phyloP scores from a whole-genome alignment of 352 stramenopile genomes.

The Detonula confervacea region DNA sequence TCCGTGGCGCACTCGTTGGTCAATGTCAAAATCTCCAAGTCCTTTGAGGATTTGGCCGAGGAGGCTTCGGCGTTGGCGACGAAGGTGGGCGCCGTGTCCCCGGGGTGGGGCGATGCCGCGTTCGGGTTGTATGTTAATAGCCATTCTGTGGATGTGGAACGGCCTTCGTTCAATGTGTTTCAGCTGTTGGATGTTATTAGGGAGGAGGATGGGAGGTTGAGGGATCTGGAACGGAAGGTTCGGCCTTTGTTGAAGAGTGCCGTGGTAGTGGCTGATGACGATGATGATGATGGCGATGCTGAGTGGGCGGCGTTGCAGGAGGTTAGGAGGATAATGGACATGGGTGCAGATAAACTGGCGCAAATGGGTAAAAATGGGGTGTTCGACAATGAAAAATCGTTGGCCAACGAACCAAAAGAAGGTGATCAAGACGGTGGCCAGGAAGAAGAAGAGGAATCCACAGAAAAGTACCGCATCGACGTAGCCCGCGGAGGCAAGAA shows the following conservation, averaged over 20 bases:
- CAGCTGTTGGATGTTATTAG: slow-evolving; percentile 75
- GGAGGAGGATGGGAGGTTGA: slow-evolving; percentile 69
- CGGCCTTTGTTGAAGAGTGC: slow-evolving; percentile 37
- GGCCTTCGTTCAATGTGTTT: slow-evolving; percentile 85
- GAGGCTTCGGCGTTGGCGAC: slow-evolving; percentile 28
- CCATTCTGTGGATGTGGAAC: slow-evolving; percentile 60
- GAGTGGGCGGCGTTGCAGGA: slow-evolving; percentile 39
- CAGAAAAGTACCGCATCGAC: slow-evolving; percentile 72
- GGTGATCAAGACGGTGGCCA: slow-evolving; percentile 21
- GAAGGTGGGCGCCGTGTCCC: slow-evolving; percentile 46
- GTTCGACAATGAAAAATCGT: slow-evolving; percentile 25
- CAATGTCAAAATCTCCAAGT: slow-evolving; percentile 61
- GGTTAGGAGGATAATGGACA: slow-evolving; percentile 45
- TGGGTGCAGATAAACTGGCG: slow-evolving; percentile 44
- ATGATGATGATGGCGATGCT: slow-evolving; percentile 1
- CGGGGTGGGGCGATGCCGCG: slow-evolving; percentile 57
- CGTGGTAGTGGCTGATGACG: slow-evolving; percentile 2
- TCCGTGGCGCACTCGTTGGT: slow-evolving; percentile 77
- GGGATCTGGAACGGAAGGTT: slow-evolving; percentile 56
- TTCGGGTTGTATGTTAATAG: slow-evolving; percentile 80
- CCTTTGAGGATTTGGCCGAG: slow-evolving; percentile 54
- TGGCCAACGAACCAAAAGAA: slow-evolving; percentile 27
- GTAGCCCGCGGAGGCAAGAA: slow-evolving; percentile 71
- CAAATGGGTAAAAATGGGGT: slow-evolving; percentile 42
- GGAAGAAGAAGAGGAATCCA: slow-evolving; percentile 10